Base-by-base conservation (phyloP, 495 filamentous ascomycete species). In the Podospora conica region DNA sequence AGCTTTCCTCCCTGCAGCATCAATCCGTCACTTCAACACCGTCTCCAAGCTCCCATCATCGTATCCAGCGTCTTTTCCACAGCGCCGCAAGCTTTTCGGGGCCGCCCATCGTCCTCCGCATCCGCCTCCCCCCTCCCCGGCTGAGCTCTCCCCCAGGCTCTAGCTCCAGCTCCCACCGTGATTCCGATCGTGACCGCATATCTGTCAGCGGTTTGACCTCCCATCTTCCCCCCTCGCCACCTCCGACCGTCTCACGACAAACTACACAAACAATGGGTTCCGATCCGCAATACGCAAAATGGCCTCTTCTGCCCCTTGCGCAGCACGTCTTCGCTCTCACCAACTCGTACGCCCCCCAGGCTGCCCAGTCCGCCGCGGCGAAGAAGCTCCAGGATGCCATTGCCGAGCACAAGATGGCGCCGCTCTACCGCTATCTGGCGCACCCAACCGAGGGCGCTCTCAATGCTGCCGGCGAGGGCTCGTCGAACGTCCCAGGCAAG, bases 311-410 rank as follows among this genome's bases (percentile, higher is more conserved):
- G 74, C 83, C 89, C 71, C 87, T 98, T 75, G 88, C 95, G 70
- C 96, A 98, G 83, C 88, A 96, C 80, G 93, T 98, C 81, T 98
- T 98, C 85, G 91, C 91, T 76, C 84, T 97, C 81, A 93, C 92
- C 71, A 97, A 96, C 80, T 88, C 93, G 68, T 88, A 90, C 70
- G 87, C 93, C 66, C 75, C 88, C 27, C 80, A 84, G 66, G 67
- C 85, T 48, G 79, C 86, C 63, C 88, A 89, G 76, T 87, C 96
- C 78, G 77, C 85, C 11, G 88, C 92, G 20, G 80, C 92, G 74
- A 90, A 93, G 79, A 86, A 87, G 70, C 84, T 98, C 61, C 92
- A 96, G 84, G 88, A 96, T 87, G 96, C 87, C 71, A 97, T 98
- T 80, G 81, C 78, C 64, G 91, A 96, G 77, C 83, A 95, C 73